phyloP scores from a whole-genome alignment of 371 early-diverging fungal genomes.

The Mortierella polycephala region DNA sequence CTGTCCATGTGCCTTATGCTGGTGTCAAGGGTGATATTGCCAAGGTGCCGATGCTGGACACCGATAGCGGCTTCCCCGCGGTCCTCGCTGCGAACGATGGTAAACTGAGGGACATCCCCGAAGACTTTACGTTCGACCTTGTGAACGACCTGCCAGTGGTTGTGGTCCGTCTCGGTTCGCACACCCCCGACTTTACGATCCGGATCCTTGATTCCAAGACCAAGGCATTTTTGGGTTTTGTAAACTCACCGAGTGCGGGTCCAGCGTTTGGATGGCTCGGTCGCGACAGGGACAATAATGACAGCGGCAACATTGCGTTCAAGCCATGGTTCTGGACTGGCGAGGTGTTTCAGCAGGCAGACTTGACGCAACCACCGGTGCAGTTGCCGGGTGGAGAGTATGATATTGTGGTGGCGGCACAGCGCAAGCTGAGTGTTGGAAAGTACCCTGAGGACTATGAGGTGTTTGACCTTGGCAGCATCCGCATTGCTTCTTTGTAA shows the following conservation, averaged over 20 bases:
- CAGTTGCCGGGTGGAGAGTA: neutral
- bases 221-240: constrained; percentile 2
- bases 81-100: neutral
- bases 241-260: neutral
- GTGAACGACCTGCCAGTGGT: constrained; percentile 4
- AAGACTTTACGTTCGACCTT: constrained; percentile 19
- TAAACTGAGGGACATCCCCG: constrained; percentile 3
- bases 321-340: constrained; percentile 1
- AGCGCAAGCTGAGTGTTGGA: constrained; percentile 12
- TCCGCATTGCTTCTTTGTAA: neutral
- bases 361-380: neutral
- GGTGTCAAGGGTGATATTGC: constrained; percentile 62
- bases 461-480: constrained; percentile 18
- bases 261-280: constrained; percentile 6
- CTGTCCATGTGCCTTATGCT: constrained; percentile 63
- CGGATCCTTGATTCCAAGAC: constrained; percentile 5
- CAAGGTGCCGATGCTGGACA: constrained; percentile 61
- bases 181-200: constrained; percentile 7
- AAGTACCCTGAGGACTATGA: constrained; percentile 11
- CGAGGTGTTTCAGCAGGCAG: neutral
- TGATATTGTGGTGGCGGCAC: constrained; percentile 6
- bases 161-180: constrained; percentile 11
- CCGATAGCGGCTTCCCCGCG: constrained; percentile 10
- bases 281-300: neutral
- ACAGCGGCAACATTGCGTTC: neutral